A percentile compares a stretch with the other conserved stretches of the same genome.
phyloP scores from a whole-genome alignment of 2,329 filamentous ascomycete genomes.

The Fusarium paranaense region DNA sequence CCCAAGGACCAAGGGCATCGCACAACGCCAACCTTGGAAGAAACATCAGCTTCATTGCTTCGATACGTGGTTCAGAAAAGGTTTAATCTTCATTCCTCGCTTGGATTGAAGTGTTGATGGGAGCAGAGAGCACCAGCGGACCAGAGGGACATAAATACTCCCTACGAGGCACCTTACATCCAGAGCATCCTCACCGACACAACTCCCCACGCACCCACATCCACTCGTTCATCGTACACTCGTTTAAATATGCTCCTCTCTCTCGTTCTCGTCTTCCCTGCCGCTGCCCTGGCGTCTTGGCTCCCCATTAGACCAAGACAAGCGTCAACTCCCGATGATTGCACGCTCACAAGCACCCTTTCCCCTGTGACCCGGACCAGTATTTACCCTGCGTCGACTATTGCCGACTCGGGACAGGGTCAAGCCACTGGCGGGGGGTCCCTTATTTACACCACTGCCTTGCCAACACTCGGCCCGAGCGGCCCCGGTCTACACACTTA shows the following conservation, averaged over 20 bases:
- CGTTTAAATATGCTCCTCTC: constrained; percentile 23
- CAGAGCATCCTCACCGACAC: background rate
- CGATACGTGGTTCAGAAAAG: background rate
- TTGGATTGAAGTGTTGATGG: background rate
- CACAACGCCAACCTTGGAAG: background rate
- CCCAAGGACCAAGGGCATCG: background rate
- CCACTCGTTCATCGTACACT: constrained; percentile 5
- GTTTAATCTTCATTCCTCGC: background rate
- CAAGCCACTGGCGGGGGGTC: background rate
- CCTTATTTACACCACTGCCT: constrained; percentile 5
- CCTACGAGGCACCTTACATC: background rate
- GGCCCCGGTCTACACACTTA: constrained; percentile 20
- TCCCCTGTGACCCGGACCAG: constrained; percentile 11
- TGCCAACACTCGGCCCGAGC: constrained; percentile 13
- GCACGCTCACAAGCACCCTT: constrained; percentile 13
- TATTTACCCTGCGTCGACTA: constrained; percentile 8
- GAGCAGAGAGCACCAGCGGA: background rate
- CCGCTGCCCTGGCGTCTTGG: constrained; percentile 12
- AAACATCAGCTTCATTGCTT: background rate
- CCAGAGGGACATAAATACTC: background rate
- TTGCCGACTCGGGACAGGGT: background rate
- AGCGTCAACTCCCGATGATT: background rate
- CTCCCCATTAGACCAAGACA: constrained; percentile 9
- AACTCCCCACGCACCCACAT: background rate
- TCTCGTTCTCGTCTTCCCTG: constrained; percentile 16